Conservation (phyloP, 2,329 filamentous ascomycete genomes). For the Fusarium clavum region DNA sequence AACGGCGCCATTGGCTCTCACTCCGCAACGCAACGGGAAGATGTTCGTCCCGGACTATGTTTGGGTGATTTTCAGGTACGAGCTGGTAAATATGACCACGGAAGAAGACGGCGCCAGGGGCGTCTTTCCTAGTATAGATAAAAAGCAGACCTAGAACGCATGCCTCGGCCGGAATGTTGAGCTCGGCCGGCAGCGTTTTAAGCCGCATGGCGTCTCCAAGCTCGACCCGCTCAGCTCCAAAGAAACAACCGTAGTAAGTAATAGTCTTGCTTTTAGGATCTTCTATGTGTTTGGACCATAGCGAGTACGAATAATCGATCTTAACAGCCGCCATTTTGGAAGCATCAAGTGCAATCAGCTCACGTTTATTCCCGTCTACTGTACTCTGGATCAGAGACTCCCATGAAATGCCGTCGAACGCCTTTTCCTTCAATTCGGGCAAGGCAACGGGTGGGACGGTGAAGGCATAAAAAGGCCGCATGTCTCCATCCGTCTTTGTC, state of each 20-base stretch:
- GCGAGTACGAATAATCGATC: conserved; percentile 61
- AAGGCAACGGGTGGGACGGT: conserved; percentile 60
- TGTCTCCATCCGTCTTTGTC: conserved; percentile 54
- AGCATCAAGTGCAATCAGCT: conserved; percentile 60
- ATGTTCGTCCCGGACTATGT: conserved; percentile 51
- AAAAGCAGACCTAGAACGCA: conserved; percentile 54
- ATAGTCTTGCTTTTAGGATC: conserved; percentile 50
- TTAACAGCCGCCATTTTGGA: conserved; percentile 64
- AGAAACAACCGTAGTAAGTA: conserved; percentile 61
- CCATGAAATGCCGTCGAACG: conserved; percentile 59
- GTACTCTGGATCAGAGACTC: conserved; percentile 50
- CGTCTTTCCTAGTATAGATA: conserved; percentile 54
- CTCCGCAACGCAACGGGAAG: conserved; percentile 57
- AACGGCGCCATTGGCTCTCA: conserved; percentile 55
- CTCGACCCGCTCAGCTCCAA: conserved; percentile 63
- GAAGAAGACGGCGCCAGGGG: conserved; percentile 54
- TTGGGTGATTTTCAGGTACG: conserved; percentile 46
- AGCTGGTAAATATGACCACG: conserved; percentile 56
- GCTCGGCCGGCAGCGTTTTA: conserved; percentile 54
- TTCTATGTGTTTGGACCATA: conserved; percentile 56
- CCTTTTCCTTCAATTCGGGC: conserved; percentile 53
- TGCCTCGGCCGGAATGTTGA: conserved; percentile 49
- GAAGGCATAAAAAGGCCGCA: conserved; percentile 64
- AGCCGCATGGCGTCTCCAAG: conserved; percentile 63
- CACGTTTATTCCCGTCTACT: conserved; percentile 53